Evolutionary conservation across 192 early-diverging fungal genomes (phyloP).

Genomic region (Coemansia sp.): DNA sequence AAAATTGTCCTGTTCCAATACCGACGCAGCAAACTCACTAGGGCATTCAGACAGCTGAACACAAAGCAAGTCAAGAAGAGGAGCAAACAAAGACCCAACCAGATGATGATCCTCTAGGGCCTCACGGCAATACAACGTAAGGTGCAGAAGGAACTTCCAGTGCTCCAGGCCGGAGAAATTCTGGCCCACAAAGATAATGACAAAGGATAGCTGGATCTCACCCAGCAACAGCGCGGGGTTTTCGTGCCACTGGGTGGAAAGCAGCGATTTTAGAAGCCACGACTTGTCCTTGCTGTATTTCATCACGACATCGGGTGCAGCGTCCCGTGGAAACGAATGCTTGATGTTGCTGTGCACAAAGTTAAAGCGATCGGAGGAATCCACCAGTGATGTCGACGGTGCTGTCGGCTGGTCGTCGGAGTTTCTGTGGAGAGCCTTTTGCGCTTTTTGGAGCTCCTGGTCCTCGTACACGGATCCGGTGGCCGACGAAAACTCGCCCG

Average conservation of each 20-base stretch:
- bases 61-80: slow-evolving; percentile 55
- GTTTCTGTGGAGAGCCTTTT: slow-evolving; percentile 10
- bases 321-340: slow-evolving; percentile 76
- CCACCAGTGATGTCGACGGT: background rate
- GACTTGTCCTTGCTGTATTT: slow-evolving; percentile 88
- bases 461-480: slow-evolving; percentile 63
- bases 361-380: slow-evolving; percentile 22
- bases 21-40: slow-evolving; percentile 33
- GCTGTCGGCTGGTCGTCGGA: background rate
- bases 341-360: slow-evolving; percentile 82
- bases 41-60: slow-evolving; percentile 23
- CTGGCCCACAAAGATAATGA: slow-evolving; percentile 76
- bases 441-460: slow-evolving; percentile 56
- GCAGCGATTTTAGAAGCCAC: slow-evolving; percentile 63
- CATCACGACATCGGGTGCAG: slow-evolving; percentile 66
- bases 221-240: slow-evolving; percentile 62
- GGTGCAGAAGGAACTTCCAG: slow-evolving; percentile 79
- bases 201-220: slow-evolving; percentile 82
- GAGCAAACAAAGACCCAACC: slow-evolving; percentile 54
- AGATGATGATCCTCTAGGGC: slow-evolving; percentile 48
- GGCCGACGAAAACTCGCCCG: slow-evolving; percentile 44
- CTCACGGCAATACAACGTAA: slow-evolving; percentile 68
- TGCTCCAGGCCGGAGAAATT: slow-evolving; percentile 85
- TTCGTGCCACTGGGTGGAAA: slow-evolving; percentile 20
- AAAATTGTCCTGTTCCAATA: slow-evolving; percentile 43